These are phyloP conservation scores for Forsythia suspensa DNA, from an alignment of 257 asterid species.

Conservation along the genomic window DNA sequence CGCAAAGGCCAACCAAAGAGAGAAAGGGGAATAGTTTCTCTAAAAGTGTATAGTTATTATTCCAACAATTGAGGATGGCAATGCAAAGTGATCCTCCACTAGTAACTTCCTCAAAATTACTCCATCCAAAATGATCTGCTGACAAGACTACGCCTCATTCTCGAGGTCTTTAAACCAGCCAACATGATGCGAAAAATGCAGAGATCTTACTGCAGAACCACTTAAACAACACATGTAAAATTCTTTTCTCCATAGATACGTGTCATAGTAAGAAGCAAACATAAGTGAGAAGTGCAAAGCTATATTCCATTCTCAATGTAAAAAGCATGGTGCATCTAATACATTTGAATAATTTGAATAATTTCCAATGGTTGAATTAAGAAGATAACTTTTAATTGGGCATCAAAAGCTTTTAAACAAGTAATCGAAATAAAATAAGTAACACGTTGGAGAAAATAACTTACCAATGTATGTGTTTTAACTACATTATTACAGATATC, in stretches of 20 bases:
- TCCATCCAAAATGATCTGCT: neutral
- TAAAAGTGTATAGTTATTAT: neutral
- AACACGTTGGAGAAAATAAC: neutral
- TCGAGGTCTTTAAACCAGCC: neutral
- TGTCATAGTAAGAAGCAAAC: no score
- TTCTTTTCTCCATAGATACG: neutral
- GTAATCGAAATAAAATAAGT: neutral
- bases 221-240: neutral
- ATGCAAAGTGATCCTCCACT: neutral
- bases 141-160: neutral
- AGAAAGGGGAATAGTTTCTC: neutral
- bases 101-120: neutral
- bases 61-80: neutral
- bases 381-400: neutral
- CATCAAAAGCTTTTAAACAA: neutral
- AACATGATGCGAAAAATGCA: neutral
- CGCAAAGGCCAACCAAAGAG: neutral
- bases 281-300: no score
- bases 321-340: no score
- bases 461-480: neutral
- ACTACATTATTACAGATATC: neutral
- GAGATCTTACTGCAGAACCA: neutral
- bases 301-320: no score
- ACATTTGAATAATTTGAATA: neutral
- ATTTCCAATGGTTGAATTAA: neutral